These are phyloP conservation scores for Adansonia gregorii DNA, from an alignment of 441 rosid genomes.

Conservation along the genomic window DNA sequence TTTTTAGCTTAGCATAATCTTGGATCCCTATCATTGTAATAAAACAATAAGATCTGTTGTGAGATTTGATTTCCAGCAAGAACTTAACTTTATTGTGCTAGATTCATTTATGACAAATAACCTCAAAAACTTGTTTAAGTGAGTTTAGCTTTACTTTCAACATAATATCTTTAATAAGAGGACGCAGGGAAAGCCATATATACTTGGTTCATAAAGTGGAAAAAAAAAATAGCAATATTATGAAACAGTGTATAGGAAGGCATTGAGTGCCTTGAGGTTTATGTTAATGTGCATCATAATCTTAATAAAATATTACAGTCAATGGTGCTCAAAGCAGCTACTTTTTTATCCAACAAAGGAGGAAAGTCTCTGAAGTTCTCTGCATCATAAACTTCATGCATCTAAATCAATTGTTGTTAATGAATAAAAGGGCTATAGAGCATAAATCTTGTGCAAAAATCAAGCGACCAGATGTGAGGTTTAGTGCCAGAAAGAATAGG, in stretches of 20 bases:
- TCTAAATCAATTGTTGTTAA: neutral
- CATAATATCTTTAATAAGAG: neutral
- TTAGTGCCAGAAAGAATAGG: neutral
- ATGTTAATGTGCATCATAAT: neutral
- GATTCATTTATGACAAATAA: neutral
- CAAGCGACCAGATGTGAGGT: neutral
- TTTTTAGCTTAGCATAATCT: slow-evolving; percentile 2
- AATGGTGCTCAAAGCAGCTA: slow-evolving; percentile 4
- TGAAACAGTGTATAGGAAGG: neutral
- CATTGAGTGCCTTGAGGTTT: neutral
- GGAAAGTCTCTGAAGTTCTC: neutral
- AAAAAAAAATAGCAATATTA: neutral
- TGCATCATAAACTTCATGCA: neutral
- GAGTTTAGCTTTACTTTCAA: slow-evolving; percentile 13
- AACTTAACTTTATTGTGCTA: neutral
- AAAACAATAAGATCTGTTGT: neutral
- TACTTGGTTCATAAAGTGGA: neutral
- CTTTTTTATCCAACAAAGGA: neutral
- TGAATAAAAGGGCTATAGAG: neutral
- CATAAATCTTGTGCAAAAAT: neutral
- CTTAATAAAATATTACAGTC: neutral
- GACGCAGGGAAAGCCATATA: neutral
- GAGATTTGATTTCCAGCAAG: neutral
- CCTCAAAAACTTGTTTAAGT: neutral
- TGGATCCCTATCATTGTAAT: slow-evolving; percentile 6